A percentile compares a stretch with the other conserved stretches of the same genome.
These are phyloP conservation scores for Pseudomonodictys pantanalensis DNA, from an alignment of 495 filamentous ascomycete genomes.

Conservation along the genomic window DNA sequence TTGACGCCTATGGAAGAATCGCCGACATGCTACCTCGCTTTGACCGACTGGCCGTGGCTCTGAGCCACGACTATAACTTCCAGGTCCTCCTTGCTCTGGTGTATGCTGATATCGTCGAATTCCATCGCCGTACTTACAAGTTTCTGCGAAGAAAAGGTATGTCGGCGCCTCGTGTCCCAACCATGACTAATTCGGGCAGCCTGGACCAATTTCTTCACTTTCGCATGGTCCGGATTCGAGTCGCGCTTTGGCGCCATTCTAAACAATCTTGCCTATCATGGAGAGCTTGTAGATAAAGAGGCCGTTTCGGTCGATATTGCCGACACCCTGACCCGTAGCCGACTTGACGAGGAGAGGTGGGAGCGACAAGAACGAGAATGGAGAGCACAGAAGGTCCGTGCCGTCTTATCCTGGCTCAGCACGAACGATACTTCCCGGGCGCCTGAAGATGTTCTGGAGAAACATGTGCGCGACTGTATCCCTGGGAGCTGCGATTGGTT, in stretches of 20 bases:
- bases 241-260: conserved; percentile 43
- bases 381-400: not conserved
- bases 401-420: conserved; percentile 11
- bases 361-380: conserved; percentile 13
- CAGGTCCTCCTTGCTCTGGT: too few relatives aligned
- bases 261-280: conserved; percentile 40
- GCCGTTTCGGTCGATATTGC: conserved; percentile 35
- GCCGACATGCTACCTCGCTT: too few relatives aligned
- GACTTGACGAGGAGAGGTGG: conserved; percentile 1
- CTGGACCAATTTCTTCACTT: conserved; percentile 48
- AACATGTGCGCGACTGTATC: not conserved
- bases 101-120: too few relatives aligned
- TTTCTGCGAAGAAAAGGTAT: too few relatives aligned
- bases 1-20: too few relatives aligned
- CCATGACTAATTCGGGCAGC: too few relatives aligned
- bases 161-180: too few relatives aligned
- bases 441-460: conserved; percentile 10
- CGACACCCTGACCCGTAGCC: conserved; percentile 31
- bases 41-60: too few relatives aligned
- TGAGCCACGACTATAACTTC: too few relatives aligned
- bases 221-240: conserved; percentile 46
- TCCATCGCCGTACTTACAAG: too few relatives aligned
- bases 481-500: conserved; percentile 19
- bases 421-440: not conserved
- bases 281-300: conserved; percentile 43